phyloP scores from a whole-genome alignment of 768 basidiomycete genomes.

The Sistotremastrum suecicum region DNA sequence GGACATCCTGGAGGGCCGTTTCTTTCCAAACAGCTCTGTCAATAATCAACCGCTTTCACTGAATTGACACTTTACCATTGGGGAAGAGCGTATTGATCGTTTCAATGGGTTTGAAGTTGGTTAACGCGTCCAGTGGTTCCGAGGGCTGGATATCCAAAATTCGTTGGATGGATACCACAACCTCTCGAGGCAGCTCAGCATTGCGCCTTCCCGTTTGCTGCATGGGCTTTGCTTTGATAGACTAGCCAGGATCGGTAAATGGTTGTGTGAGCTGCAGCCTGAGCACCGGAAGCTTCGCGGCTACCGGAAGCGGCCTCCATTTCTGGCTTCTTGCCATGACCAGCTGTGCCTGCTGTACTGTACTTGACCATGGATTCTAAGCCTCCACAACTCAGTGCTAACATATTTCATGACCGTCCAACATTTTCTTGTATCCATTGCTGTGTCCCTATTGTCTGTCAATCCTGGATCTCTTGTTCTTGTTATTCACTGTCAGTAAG shows the following conservation, averaged over 20 bases:
- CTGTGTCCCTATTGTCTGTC: conserved; percentile 54
- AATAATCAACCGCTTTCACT: background rate
- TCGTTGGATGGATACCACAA: conserved; percentile 56
- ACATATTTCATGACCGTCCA: conserved; percentile 48
- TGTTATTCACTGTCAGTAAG: conserved; percentile 19
- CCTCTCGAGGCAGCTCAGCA: conserved; percentile 49
- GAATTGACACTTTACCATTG: conserved; percentile 39
- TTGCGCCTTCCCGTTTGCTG: conserved; percentile 10
- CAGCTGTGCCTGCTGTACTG: background rate
- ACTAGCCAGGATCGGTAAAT: no score
- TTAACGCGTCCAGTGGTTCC: conserved; percentile 45
- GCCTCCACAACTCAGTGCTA: no score
- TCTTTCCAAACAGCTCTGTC: conserved; percentile 30
- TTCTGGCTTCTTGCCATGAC: background rate
- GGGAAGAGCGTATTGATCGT: conserved; percentile 61
- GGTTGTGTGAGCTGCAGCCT: background rate
- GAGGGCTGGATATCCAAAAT: conserved; percentile 41
- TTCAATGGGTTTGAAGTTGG: conserved; percentile 40
- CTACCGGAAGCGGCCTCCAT: conserved; percentile 5
- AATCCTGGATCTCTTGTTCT: background rate
- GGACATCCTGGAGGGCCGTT: conserved; percentile 56
- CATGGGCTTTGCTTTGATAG: conserved; percentile 2
- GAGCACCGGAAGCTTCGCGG: background rate
- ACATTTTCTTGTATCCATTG: conserved; percentile 56
- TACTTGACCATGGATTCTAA: background rate